A percentile compares a stretch with the other conserved stretches of the same genome.
Evolutionary conservation across 2,329 filamentous ascomycete genomes (phyloP).

Genomic region (Coniochaeta hoffmannii): DNA sequence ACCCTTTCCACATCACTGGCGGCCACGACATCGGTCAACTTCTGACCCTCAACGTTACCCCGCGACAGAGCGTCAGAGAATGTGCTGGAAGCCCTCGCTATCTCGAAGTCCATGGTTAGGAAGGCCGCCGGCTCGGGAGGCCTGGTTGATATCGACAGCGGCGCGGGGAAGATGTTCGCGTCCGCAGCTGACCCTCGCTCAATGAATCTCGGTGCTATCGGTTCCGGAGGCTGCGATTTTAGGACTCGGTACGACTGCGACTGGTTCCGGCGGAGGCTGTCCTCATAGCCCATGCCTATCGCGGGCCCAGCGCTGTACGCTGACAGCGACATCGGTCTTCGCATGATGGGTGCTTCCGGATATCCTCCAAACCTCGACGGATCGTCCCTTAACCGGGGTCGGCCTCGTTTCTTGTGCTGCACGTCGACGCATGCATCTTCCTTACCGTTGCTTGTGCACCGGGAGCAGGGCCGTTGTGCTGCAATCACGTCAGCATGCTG

Average conservation of each 20-base stretch:
- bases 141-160: conserved; percentile 31
- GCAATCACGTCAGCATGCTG: conserved; percentile 1
- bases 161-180: conserved; percentile 39
- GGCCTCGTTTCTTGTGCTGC: conserved; percentile 77
- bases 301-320: conserved; percentile 40
- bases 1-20: conserved; percentile 46
- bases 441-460: conserved; percentile 72
- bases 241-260: conserved; percentile 43
- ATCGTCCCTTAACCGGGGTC: conserved; percentile 70
- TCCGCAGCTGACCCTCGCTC: conserved; percentile 43
- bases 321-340: conserved; percentile 43
- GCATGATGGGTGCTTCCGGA: conserved; percentile 31
- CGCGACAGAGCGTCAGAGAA: conserved; percentile 50
- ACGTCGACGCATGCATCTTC: conserved; percentile 76
- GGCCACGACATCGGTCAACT: conserved; percentile 46
- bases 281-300: conserved; percentile 36
- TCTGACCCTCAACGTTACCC: conserved; percentile 37
- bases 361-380: conserved; percentile 39
- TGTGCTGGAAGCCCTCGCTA: conserved; percentile 46
- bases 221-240: conserved; percentile 45
- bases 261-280: conserved; percentile 35
- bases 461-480: conserved; percentile 71
- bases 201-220: conserved; percentile 39
- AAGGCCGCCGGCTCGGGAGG: conserved; percentile 48
- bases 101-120: conserved; percentile 49